A percentile compares a stretch with the other conserved stretches of the same genome.
Evolutionary conservation across 768 basidiomycete genomes (phyloP).

Genomic region (Trametes sanguinea): DNA sequence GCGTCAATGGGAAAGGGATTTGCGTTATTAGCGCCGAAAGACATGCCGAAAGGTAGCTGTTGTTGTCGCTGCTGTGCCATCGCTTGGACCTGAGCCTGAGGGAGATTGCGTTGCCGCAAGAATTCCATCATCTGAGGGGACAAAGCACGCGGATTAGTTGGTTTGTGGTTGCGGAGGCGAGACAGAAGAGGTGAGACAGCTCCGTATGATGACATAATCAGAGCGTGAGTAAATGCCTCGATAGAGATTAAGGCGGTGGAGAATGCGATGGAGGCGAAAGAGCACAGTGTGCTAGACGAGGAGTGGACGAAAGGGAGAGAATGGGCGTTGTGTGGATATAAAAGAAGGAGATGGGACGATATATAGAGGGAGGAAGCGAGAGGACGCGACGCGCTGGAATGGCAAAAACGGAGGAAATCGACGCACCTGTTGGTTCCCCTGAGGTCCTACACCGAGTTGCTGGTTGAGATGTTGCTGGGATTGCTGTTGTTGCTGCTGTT

Average conservation of each 20-base stretch:
- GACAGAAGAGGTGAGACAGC: slow-evolving; percentile 22
- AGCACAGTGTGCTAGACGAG: background rate
- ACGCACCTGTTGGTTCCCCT: slow-evolving; percentile 24
- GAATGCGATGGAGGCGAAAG: slow-evolving; percentile 16
- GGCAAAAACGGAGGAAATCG: slow-evolving; percentile 6
- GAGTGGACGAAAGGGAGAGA: background rate
- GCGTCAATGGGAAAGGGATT: slow-evolving; percentile 14
- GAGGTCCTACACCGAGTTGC: slow-evolving; percentile 3
- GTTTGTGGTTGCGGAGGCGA: slow-evolving; percentile 11
- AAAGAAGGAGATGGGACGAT: background rate
- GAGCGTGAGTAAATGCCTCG: slow-evolving; percentile 28
- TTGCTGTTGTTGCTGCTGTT: slow-evolving; percentile 21
- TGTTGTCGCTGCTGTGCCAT: slow-evolving; percentile 16
- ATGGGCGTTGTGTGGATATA: background rate
- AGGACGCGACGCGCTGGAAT: slow-evolving; percentile 20
- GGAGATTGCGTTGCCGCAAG: slow-evolving; percentile 10
- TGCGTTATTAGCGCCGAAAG: slow-evolving; percentile 10
- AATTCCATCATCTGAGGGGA: slow-evolving; percentile 21
- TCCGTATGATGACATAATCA: slow-evolving; percentile 34
- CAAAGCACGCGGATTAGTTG: slow-evolving; percentile 3
- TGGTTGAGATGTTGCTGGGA: slow-evolving; percentile 1
- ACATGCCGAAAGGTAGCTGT: slow-evolving; percentile 10
- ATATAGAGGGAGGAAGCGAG: background rate
- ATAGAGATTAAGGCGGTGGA: slow-evolving; percentile 26
- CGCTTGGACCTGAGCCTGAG: slow-evolving; percentile 7